Evolutionary conservation across 2,329 filamentous ascomycete genomes (phyloP).

Genomic region (Talaromyces verruculosus): DNA sequence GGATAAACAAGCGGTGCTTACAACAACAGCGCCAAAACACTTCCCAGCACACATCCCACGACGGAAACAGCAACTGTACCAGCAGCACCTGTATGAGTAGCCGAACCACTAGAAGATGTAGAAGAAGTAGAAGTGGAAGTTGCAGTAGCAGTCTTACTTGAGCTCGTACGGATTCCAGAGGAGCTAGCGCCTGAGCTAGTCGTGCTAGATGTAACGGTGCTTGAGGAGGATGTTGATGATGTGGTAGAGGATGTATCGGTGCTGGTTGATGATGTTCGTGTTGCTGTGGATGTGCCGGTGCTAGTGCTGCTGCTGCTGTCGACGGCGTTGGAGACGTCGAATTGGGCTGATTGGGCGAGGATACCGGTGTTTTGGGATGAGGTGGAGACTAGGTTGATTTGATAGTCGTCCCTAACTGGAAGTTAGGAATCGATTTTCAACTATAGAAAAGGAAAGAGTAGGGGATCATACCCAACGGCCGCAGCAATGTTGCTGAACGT

Average conservation of each 20-base stretch:
- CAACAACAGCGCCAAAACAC: slow-evolving; percentile 15
- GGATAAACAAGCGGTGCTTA: neutral
- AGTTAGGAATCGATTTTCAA: neutral
- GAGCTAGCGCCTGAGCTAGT: slow-evolving; percentile 23
- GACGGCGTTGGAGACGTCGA: slow-evolving; percentile 28
- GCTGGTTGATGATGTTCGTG: slow-evolving; percentile 24
- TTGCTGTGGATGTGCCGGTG: neutral
- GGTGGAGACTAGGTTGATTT: slow-evolving; percentile 45
- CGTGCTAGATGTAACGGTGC: slow-evolving; percentile 23
- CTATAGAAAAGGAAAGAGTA: neutral
- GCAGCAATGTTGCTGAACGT: slow-evolving; percentile 34
- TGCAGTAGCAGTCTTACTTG: slow-evolving; percentile 25
- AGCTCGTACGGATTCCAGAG: slow-evolving; percentile 24
- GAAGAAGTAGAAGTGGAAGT: neutral
- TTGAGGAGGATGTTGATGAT: slow-evolving; percentile 26
- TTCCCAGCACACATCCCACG: slow-evolving; percentile 28
- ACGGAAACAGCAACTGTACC: slow-evolving; percentile 29
- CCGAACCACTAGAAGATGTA: slow-evolving; percentile 16
- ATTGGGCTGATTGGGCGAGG: slow-evolving; percentile 43
- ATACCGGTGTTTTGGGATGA: slow-evolving; percentile 38
- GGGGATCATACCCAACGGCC: slow-evolving; percentile 3
- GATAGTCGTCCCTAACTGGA: slow-evolving; percentile 37
- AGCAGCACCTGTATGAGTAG: slow-evolving; percentile 31
- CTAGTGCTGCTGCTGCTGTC: slow-evolving; percentile 20
- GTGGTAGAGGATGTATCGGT: slow-evolving; percentile 22